phyloP scores from a whole-genome alignment of 73 alveolate species.

The Paramecium caudatum region DNA sequence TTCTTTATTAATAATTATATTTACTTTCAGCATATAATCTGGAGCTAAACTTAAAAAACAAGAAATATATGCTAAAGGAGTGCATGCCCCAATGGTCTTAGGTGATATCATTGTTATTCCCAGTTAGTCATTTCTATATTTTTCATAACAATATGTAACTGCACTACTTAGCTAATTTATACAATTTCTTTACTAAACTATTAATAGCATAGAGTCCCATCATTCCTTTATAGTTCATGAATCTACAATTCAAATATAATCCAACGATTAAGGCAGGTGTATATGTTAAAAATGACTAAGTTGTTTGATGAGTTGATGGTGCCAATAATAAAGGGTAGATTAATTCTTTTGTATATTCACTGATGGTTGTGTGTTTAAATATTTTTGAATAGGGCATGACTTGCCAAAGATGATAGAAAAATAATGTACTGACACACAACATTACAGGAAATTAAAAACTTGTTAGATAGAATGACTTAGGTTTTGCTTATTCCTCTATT shows the following conservation, averaged over 20 bases:
- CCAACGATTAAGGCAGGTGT: conserved; percentile 56
- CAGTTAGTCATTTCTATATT: conserved; percentile 32
- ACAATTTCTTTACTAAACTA: not conserved
- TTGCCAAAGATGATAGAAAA: not conserved
- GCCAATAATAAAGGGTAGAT: conserved; percentile 33
- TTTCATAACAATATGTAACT: conserved; percentile 68
- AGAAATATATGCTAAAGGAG: conserved; percentile 67
- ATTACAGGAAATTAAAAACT: conserved; percentile 36
- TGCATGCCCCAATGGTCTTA: conserved; percentile 72
- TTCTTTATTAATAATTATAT: not conserved
- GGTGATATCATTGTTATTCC: conserved; percentile 70
- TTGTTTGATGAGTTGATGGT: not conserved
- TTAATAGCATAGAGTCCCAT: conserved; percentile 49
- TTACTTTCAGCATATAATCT: conserved; percentile 3
- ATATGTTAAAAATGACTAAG: not conserved
- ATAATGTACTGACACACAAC: conserved; percentile 43
- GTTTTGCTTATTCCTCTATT: not conserved
- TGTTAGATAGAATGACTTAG: conserved; percentile 4
- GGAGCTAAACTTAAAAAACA: conserved; percentile 55
- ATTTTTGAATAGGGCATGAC: conserved; percentile 48
- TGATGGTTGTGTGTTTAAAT: conserved; percentile 69
- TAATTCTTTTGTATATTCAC: conserved; percentile 69
- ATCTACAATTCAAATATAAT: conserved; percentile 54
- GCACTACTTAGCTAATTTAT: conserved; percentile 54
- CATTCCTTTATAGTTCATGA: conserved; percentile 64